These are phyloP conservation scores for Hanseniaspora clermontiae DNA, from an alignment of 805 yeast species.

Conservation along the genomic window DNA sequence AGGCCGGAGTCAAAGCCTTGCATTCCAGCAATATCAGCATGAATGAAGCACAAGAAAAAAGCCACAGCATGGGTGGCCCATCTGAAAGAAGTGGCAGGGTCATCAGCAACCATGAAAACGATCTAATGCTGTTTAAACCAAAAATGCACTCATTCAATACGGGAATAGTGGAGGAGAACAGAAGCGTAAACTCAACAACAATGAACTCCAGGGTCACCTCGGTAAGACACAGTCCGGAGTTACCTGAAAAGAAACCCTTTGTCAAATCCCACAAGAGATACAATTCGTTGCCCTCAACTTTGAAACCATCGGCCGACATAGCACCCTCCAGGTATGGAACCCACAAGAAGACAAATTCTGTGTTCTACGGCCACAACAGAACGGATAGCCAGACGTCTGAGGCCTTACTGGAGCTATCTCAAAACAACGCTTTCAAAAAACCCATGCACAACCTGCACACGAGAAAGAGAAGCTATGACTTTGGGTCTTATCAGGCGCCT, in stretches of 20 bases:
- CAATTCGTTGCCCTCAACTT: slow-evolving; percentile 30
- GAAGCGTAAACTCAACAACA: not conserved
- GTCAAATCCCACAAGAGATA: slow-evolving; percentile 23
- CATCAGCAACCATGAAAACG: not conserved
- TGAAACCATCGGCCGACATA: slow-evolving; percentile 10
- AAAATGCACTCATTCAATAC: not conserved
- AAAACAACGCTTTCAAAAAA: not conserved
- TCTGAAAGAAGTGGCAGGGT: not conserved
- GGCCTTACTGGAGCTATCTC: not conserved
- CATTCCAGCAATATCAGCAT: slow-evolving; percentile 18
- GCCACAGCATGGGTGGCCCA: not conserved
- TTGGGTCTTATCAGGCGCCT: slow-evolving; percentile 13
- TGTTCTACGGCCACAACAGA: not conserved
- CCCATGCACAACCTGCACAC: not conserved
- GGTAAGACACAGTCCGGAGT: not conserved
- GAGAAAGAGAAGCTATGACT: slow-evolving; percentile 17
- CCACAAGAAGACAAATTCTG: not conserved
- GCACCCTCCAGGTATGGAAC: not conserved
- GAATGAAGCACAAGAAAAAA: slow-evolving; percentile 10
- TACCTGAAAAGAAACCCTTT: not conserved
- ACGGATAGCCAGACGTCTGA: slow-evolving; percentile 2
- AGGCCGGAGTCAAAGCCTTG: slow-evolving; percentile 50
- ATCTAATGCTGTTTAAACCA: not conserved
- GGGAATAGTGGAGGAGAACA: not conserved
- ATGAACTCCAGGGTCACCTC: slow-evolving; percentile 2